A percentile compares a stretch with the other conserved stretches of the same genome.
These are phyloP conservation scores for Cronartium quercuum DNA, from an alignment of 1,284 basidiomycete genomes.

Conservation along the genomic window DNA sequence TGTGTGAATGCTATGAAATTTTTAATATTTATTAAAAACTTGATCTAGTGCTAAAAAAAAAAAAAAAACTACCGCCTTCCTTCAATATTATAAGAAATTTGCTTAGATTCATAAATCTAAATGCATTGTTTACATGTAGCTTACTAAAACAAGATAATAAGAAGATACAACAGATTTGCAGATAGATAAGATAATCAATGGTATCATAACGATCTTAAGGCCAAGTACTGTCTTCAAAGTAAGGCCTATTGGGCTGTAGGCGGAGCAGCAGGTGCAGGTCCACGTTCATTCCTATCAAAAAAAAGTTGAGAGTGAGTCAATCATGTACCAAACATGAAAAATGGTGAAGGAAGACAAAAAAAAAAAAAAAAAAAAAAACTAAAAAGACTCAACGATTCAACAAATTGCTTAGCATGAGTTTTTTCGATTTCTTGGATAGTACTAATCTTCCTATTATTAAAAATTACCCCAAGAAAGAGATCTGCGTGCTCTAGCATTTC, in stretches of 20 bases:
- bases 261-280: constrained; percentile 11
- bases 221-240: too few species aligned
- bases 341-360: neutral
- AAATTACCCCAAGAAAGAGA: constrained; percentile 98
- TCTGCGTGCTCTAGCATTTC: constrained; percentile 94
- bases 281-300: constrained; percentile 24
- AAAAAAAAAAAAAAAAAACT: neutral
- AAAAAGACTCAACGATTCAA: constrained; percentile 23
- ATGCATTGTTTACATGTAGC: too few species aligned
- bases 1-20: too few species aligned
- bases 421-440: constrained; percentile 35
- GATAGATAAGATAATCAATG: too few species aligned
- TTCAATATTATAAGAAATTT: too few species aligned
- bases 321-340: neutral
- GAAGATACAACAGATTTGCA: too few species aligned
- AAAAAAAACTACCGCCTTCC: too few species aligned
- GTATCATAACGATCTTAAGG: too few species aligned
- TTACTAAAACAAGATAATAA: too few species aligned
- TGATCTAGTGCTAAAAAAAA: too few species aligned
- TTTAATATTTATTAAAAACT: too few species aligned
- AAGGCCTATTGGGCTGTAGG: neutral
- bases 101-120: too few species aligned
- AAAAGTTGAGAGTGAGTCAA: neutral
- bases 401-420: constrained; percentile 37
- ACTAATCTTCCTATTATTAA: constrained; percentile 83